These are phyloP conservation scores for Blastobotrys terrestris DNA, from an alignment of 805 yeast species.

Conservation along the genomic window DNA sequence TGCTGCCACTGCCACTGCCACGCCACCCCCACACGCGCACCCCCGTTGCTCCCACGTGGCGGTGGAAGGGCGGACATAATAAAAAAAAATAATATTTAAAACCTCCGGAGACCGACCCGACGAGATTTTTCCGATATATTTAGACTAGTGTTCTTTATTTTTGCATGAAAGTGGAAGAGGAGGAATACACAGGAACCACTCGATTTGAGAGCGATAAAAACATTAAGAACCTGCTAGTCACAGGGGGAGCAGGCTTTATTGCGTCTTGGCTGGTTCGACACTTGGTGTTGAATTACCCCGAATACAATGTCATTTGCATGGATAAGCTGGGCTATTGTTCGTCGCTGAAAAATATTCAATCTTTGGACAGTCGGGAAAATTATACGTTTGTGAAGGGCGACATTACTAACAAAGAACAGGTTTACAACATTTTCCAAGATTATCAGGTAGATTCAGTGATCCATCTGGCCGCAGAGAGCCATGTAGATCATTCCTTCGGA, in stretches of 20 bases:
- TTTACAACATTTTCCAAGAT: conserved; percentile 21
- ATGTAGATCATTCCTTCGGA: conserved; percentile 47
- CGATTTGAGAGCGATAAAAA: background rate
- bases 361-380: conserved; percentile 25
- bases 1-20: background rate
- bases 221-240: conserved; percentile 33
- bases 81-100: too few species aligned
- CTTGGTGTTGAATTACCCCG: conserved; percentile 28
- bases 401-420: conserved; percentile 26
- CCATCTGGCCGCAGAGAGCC: conserved; percentile 51
- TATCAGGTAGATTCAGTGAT: conserved; percentile 34
- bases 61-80: too few species aligned
- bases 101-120: background rate
- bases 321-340: conserved; percentile 46
- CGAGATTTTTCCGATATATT: background rate
- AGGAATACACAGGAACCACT: background rate
- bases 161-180: too few species aligned
- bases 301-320: conserved; percentile 36
- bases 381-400: conserved; percentile 33
- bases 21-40: background rate
- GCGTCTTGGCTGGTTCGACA: conserved; percentile 43
- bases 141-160: background rate
- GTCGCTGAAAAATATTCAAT: conserved; percentile 27
- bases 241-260: conserved; percentile 56
- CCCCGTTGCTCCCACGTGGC: too few species aligned